A percentile compares a stretch with the other conserved stretches of the same genome.
These are phyloP conservation scores for Tulasnella sp. DNA, from an alignment of 768 basidiomycete genomes.

Conservation along the genomic window DNA sequence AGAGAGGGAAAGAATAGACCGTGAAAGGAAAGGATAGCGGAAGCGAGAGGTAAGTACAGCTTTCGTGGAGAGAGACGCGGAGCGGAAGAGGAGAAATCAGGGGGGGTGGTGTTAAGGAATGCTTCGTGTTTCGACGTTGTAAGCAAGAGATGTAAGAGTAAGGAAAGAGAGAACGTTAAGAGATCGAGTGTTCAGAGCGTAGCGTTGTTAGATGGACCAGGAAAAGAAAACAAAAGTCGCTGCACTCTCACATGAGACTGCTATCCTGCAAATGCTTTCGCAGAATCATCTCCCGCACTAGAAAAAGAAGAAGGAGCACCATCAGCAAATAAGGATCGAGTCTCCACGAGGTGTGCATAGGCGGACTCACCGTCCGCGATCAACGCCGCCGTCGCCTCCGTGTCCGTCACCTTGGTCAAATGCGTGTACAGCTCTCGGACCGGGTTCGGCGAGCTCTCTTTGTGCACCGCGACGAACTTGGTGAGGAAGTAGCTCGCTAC, in stretches of 20 bases:
- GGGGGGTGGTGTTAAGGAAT: no score
- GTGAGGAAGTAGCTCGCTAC: constrained; percentile 72
- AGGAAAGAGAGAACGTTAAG: no score
- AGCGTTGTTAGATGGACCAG: no score
- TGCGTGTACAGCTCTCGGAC: constrained; percentile 13
- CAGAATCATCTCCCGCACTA: constrained; percentile 14
- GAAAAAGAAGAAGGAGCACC: background rate
- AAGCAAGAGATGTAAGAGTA: no score
- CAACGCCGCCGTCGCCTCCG: constrained; percentile 2
- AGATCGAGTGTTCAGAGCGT: no score
- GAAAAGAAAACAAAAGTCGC: no score
- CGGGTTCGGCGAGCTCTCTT: constrained; percentile 1
- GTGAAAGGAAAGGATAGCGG: no score
- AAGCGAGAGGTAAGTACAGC: no score
- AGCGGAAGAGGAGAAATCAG: no score
- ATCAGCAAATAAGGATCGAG: background rate
- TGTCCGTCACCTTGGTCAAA: constrained; percentile 15
- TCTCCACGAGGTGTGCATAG: background rate
- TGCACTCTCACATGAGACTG: constrained; percentile 8
- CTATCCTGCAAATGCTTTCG: constrained; percentile 11
- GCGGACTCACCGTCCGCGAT: constrained; percentile 11
- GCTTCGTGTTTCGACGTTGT: no score
- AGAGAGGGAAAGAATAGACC: no score
- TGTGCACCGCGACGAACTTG: constrained; percentile 39
- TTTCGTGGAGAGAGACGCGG: no score